Percentiles rank a stretch among this genome's conserved stretches.
These are phyloP conservation scores for Tuber melanosporum DNA, from an alignment of 495 filamentous ascomycete species.

Conservation along the genomic window DNA sequence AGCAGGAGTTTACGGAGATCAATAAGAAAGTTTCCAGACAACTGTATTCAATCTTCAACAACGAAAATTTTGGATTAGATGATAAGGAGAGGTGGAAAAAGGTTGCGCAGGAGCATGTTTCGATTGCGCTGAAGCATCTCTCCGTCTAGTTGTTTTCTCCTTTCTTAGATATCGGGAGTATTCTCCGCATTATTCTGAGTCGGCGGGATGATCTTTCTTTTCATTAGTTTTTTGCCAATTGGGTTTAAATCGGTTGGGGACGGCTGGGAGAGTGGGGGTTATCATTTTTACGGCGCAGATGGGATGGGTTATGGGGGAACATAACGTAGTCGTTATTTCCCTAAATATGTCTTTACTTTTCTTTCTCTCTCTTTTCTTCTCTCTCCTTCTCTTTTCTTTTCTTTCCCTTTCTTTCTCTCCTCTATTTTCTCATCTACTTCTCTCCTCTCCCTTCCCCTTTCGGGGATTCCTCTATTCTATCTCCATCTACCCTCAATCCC, in stretches of 20 bases:
- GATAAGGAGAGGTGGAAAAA: constrained; percentile 33
- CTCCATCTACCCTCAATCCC: background rate
- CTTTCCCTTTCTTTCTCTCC: background rate
- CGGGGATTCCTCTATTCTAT: background rate
- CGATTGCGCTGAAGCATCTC: constrained; percentile 23
- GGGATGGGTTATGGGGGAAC: constrained; percentile 1
- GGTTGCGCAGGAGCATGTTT: constrained; percentile 27
- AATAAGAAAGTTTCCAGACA: constrained; percentile 39
- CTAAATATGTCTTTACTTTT: background rate
- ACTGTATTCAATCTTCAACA: constrained; percentile 35
- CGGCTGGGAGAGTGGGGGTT: background rate
- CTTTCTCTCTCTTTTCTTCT: background rate
- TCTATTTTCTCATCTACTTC: background rate
- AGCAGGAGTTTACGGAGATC: constrained; percentile 39
- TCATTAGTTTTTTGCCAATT: background rate
- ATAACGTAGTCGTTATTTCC: background rate
- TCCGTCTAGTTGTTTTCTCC: background rate
- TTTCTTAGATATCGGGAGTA: background rate
- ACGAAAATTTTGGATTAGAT: constrained; percentile 9
- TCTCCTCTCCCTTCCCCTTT: background rate
- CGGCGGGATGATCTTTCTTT: background rate
- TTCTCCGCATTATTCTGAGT: background rate
- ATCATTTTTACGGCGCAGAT: constrained; percentile 1
- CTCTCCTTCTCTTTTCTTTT: background rate
- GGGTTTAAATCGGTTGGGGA: background rate